Evolutionary conservation across 2,329 filamentous ascomycete genomes (phyloP), one percentile per base, ranked within the genome.

Genomic region (Alternaria metachromatica): DNA sequence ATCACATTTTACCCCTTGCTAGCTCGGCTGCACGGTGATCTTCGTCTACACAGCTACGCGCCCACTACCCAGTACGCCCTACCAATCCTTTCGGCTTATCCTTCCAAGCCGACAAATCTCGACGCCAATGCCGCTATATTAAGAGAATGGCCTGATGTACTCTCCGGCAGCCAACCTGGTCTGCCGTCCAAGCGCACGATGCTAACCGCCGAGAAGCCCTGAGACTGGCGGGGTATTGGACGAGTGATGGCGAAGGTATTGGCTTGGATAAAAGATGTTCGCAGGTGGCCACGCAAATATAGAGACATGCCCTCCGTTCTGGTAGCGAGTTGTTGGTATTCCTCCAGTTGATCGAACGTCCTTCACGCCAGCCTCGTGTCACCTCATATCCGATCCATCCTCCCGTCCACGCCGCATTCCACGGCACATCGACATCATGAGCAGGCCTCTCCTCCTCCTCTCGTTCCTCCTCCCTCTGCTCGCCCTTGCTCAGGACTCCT

Each of bases 11-110:
- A 25, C 26, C 53, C 15, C 49, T 15, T 54, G 62, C 63, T 68
- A 67, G 65, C 69, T 50, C 48, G 18, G 60, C 70, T 78, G 76
- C 76, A 78, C 41, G 63, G 72, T 75, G 69, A 73, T 74, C 65
- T 71, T 66, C 64, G 58, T 69, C 73, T 69, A 74, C 70, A 71
- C 73, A 65, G 68, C 70, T 73, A 79, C 73, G 72, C 77, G 77
- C 76, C 76, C 57, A 67, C 69, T 44, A 63, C 57, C 62, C 63
- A 64, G 56, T 58, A 63, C 58, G 37, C 55, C 60, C 67, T 70
- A 61, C 76, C 76, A 78, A 79, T 79, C 68, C 72, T 63, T 66
- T 66, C 63, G 61, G 58, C 61, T 62, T 62, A 65, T 64, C 45
- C 26, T 50, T 57, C 73, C 74, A 78, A 77, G 76, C 55, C 63